Evolutionary conservation across 2,329 filamentous ascomycete genomes (phyloP).

Genomic region (Cyanodermella asteris): DNA sequence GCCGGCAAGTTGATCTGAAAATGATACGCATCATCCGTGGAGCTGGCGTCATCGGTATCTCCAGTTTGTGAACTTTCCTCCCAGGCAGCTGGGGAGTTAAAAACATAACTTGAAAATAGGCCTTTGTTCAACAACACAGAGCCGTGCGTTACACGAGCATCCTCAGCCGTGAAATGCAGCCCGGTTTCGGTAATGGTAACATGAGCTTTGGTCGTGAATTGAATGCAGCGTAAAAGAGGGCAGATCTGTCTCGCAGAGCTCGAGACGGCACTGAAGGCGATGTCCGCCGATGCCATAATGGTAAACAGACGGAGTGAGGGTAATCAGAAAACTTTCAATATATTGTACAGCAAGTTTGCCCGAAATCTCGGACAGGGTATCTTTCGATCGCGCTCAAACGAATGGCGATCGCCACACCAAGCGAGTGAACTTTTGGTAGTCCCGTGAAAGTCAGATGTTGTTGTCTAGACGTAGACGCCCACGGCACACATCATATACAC

Average conservation of each 20-base stretch:
- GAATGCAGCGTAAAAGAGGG: slow-evolving; percentile 38
- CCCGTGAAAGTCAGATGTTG: no score
- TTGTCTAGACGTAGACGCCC: slow-evolving; percentile 80
- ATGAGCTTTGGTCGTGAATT: slow-evolving; percentile 35
- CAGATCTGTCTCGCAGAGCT: slow-evolving; percentile 39
- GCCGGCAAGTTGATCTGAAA: slow-evolving; percentile 79
- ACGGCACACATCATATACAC: slow-evolving; percentile 98
- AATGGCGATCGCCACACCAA: no score
- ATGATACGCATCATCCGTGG: slow-evolving; percentile 29
- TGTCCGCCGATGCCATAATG: slow-evolving; percentile 18
- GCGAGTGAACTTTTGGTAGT: no score
- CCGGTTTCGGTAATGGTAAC: slow-evolving; percentile 67
- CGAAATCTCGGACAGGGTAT: no score
- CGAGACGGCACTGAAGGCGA: slow-evolving; percentile 40
- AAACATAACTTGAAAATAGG: slow-evolving; percentile 69
- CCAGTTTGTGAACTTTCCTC: no score
- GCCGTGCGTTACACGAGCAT: slow-evolving; percentile 83
- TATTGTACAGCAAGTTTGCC: no score
- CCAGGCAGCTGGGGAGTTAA: slow-evolving; percentile 27
- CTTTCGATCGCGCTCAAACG: no score
- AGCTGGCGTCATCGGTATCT: slow-evolving; percentile 12
- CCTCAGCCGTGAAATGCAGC: slow-evolving; percentile 70
- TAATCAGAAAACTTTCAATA: no score
- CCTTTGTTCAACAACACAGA: slow-evolving; percentile 70
- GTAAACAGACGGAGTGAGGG: no score